A percentile compares a stretch with the other conserved stretches of the same genome.
phyloP scores from a whole-genome alignment of 2,329 filamentous ascomycete species.

The Dendryphion nanum region DNA sequence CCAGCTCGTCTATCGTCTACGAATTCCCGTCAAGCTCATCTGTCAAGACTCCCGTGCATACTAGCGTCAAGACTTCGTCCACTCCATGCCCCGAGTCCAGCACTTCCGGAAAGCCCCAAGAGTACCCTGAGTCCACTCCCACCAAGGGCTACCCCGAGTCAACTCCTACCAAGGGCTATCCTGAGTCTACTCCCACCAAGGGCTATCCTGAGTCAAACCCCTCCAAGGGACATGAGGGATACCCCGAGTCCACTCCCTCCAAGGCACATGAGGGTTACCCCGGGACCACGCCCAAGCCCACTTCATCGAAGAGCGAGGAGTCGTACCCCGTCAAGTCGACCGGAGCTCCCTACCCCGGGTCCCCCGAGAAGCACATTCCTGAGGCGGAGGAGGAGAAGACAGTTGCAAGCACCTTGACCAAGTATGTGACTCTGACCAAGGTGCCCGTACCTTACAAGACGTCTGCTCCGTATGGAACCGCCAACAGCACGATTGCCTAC shows the following conservation, averaged over 20 bases:
- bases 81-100: background rate
- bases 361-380: constrained; percentile 3
- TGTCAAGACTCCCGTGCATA: background rate
- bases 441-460: constrained; percentile 12
- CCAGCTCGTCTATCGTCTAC: background rate
- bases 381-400: constrained; percentile 1
- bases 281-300: background rate
- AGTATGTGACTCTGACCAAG: constrained; percentile 23
- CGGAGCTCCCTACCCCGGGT: background rate
- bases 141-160: background rate
- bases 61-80: too few relatives aligned
- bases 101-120: background rate
- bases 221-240: background rate
- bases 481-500: constrained; percentile 9
- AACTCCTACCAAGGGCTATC: background rate
- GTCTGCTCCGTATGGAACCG: constrained; percentile 3
- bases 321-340: constrained; percentile 1
- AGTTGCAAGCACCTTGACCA: constrained; percentile 7
- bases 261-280: background rate
- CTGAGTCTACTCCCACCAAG: background rate
- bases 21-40: background rate
- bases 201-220: background rate
- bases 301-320: constrained; percentile 2
- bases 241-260: background rate
- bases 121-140: background rate